phyloP scores from a whole-genome alignment of 495 filamentous ascomycete species.

The Xylaria longipes region DNA sequence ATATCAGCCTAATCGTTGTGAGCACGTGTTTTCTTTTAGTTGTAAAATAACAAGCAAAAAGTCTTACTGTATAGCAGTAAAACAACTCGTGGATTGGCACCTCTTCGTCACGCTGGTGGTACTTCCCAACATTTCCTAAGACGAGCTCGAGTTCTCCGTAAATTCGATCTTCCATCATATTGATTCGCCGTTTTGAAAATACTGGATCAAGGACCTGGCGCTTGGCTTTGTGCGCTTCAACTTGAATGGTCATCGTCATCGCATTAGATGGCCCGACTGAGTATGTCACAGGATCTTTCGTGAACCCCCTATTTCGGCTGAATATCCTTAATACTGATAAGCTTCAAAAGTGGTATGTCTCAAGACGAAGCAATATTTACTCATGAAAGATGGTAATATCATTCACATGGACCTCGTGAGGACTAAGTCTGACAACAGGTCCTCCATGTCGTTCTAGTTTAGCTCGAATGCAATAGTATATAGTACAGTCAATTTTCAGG shows the following conservation, averaged over 20 bases:
- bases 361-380: not conserved
- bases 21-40: too few species aligned
- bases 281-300: not conserved
- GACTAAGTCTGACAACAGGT: not conserved
- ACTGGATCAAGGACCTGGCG: not conserved
- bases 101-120: not conserved
- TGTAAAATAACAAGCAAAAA: too few species aligned
- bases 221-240: not conserved
- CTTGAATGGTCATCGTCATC: not conserved
- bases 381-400: not conserved
- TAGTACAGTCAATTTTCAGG: too few species aligned
- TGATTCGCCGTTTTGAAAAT: not conserved
- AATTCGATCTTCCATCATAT: not conserved
- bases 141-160: not conserved
- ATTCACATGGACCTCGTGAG: not conserved
- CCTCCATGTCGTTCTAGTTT: too few species aligned
- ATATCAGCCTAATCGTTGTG: too few species aligned
- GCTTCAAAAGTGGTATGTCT: too few species aligned
- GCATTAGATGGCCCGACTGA: not conserved
- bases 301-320: not conserved
- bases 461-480: too few species aligned
- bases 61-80: not conserved
- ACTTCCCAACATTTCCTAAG: not conserved
- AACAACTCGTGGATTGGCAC: not conserved
- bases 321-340: not conserved